These are phyloP conservation scores for Hansfordia pulvinata DNA, from an alignment of 2,329 filamentous ascomycete genomes.

Conservation along the genomic window DNA sequence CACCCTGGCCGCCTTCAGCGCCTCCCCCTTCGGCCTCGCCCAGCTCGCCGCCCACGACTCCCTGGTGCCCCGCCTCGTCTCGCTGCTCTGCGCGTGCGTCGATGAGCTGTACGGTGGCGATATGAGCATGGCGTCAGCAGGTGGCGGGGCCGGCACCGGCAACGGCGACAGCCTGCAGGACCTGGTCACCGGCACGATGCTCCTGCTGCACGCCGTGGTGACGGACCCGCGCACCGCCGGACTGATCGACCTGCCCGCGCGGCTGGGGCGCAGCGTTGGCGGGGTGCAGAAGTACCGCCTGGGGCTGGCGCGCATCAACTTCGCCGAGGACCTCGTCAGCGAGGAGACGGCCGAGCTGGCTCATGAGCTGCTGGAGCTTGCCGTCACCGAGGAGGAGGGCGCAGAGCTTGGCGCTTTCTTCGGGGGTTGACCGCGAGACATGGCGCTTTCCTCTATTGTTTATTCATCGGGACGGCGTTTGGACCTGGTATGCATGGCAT, in stretches of 20 bases:
- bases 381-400: slow-evolving; percentile 61
- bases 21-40: slow-evolving; percentile 45
- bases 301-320: slow-evolving; percentile 70
- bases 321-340: slow-evolving; percentile 61
- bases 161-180: slow-evolving; percentile 21
- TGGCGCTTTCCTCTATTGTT: no score
- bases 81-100: slow-evolving; percentile 49
- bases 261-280: slow-evolving; percentile 55
- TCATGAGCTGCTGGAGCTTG: slow-evolving; percentile 66
- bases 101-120: slow-evolving; percentile 57
- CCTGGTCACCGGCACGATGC: slow-evolving; percentile 33
- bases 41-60: slow-evolving; percentile 56
- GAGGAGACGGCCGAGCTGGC: slow-evolving; percentile 77
- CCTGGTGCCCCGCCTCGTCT: slow-evolving; percentile 62
- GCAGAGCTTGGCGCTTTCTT: slow-evolving; percentile 25
- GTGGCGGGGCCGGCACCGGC: slow-evolving; percentile 7
- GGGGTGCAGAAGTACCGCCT: slow-evolving; percentile 74
- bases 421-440: slow-evolving; percentile 16
- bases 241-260: slow-evolving; percentile 50
- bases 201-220: slow-evolving; percentile 37
- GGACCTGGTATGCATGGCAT: no score
- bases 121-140: no score
- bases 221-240: slow-evolving; percentile 31
- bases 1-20: slow-evolving; percentile 45
- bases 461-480: no score